Percentiles rank a stretch among this genome's conserved stretches.
These are phyloP conservation scores for Spizellomyces punctatus DNA, from an alignment of 192 early-diverging fungal species.

Conservation along the genomic window DNA sequence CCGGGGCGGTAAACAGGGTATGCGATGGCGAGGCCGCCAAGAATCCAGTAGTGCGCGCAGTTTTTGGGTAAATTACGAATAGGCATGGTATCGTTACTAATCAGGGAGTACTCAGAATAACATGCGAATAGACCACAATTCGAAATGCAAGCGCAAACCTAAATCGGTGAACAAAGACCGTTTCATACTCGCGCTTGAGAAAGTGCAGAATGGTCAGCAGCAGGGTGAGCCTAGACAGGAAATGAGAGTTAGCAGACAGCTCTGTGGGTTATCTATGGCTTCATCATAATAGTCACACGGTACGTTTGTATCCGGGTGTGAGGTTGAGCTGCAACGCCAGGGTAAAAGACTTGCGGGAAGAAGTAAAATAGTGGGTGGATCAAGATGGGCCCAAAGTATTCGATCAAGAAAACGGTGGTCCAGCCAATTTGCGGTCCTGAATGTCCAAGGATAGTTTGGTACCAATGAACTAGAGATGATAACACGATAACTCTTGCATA, in stretches of 20 bases:
- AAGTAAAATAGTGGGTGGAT: constrained; percentile 88
- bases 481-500: background rate
- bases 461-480: background rate
- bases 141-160: constrained; percentile 24
- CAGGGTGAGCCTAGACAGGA: constrained; percentile 58
- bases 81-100: constrained; percentile 91
- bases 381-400: constrained; percentile 89
- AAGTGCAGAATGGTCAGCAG: constrained; percentile 81
- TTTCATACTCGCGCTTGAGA: constrained; percentile 91
- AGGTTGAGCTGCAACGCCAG: constrained; percentile 50
- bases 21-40: constrained; percentile 82
- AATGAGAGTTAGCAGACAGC: background rate
- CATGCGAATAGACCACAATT: background rate
- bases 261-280: background rate
- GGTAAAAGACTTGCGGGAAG: constrained; percentile 69
- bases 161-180: constrained; percentile 90
- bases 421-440: constrained; percentile 86
- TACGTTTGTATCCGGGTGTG: constrained; percentile 75
- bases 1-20: constrained; percentile 88
- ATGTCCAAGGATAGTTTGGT: constrained; percentile 16
- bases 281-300: background rate
- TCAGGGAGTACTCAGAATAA: background rate
- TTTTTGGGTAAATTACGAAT: constrained; percentile 93
- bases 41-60: constrained; percentile 89
- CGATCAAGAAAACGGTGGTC: constrained; percentile 90